Base-by-base conservation (phyloP, 306 rosid genomes). In the Medicago lupulina region DNA sequence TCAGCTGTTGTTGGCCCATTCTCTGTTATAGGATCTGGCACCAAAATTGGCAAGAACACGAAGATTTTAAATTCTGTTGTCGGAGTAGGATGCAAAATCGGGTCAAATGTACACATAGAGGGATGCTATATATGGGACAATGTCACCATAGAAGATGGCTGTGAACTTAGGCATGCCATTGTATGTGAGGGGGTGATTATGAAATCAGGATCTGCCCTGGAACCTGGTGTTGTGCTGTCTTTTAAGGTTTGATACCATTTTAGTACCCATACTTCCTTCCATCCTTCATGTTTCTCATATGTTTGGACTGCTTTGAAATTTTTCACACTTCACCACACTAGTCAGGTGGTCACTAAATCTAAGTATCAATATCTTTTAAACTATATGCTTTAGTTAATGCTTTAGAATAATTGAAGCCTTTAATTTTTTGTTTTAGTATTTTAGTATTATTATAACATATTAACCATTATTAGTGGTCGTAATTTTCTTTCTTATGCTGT, bases 51-150 rank as follows among this genome's bases (percentile, higher is more conserved):
- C 72, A 67, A 73, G 64, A 71, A 82, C 84, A 84, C 92, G 13
- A 84, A 82, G 75, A 87, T 96, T 85, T 83, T 81, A 62, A 87
- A 87, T 86, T 92, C 99, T 7, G 89, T 92, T 82, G 82, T 96
- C 81, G 99, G 98, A 59, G 81, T 83, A 85, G 92, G 91, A 73
- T 96, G 99, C 82, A 85, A 65, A 61, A 88, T 96, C 73, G 99
- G 99, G 36, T 83, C 99, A 78, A 86, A 90, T 71, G 93, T 92
- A 79, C 75, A 72, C 47, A 90, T 96, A 83, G 92, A 89, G 82
- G 98, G 97, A 66, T 92, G 97, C 78, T 92, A 90, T 79, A 73
- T 96, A 80, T 96, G 98, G 98, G 82, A 89, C 82, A 89, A 86
- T 78, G 92, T 92, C 77, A 83, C 73, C 73, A 86, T 96, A 79